Base-by-base conservation (phyloP, 345 rosid species). In the Rhodamnia rubescens region DNA sequence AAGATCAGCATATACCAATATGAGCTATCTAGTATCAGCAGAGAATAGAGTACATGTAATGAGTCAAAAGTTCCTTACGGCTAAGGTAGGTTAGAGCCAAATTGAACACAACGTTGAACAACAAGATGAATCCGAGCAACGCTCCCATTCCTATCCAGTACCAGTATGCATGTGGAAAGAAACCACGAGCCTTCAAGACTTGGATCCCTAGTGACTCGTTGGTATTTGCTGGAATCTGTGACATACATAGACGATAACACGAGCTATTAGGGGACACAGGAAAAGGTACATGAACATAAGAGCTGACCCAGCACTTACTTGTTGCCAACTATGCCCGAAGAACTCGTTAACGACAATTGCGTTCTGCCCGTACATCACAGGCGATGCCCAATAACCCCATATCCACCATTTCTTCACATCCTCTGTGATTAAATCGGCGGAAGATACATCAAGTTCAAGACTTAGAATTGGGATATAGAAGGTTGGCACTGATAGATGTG, bases 301-400 rank as follows among this genome's bases (percentile, higher is more conserved):
- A 84, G 40, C 74, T 7, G 52, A 61, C 24, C 51, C 24, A 11
- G 61, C 22, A 54, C 78, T 29, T 85, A 90, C 91, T 91, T 83
- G 88, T 88, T 51, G 78, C 95, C 95, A 94, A 2, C 90, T 89
- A 7, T 89, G 22, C 82, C 93, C 93, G 16, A 90, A 91, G 88
- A 92, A 92, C 87, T 94, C 95, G 81, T 92, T 94, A 55, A 89
- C 92, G 1, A 87, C 85, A 3, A 93, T 36, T 64, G 96, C 94
- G 2, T 91, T 92, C 56, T 92, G 93, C 49, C 88, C 94, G 36
- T 93, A 94, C 95, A 92, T 93, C 86, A 94, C 0, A 11, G 97
- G 97, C 7, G 97, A 94, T 53, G 89, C 24, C 97, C 97, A 94
- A 85, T 87, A 94, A 32, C 92, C 95, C 96, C 95, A 94, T n/a